Base-by-base conservation (phyloP, 2,329 filamentous ascomycete species). In the Diaporthe sp. region DNA sequence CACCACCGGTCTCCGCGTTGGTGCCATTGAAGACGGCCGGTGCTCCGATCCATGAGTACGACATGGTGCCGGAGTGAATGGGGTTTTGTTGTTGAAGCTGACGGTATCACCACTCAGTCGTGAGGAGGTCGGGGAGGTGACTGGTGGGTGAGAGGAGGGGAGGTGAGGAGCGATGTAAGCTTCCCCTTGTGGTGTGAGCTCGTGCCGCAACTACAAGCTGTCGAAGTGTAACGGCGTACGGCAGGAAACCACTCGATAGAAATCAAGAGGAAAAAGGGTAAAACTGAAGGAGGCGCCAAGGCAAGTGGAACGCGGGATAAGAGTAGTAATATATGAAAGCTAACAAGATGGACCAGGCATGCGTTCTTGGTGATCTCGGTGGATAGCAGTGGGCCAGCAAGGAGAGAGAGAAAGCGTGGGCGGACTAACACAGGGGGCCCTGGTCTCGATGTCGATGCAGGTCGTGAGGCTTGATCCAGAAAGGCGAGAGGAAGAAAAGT, bases 1-100 rank as follows among this genome's bases (percentile, higher is more conserved):
- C 90, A 82, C 95, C 95, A 79, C 95, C 95, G 74, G 90, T 87
- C 76, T 89, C 87, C 50, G 85, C 77, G 81, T 94, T 84, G 72
- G 91, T 92, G 82, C 90, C 91, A 85, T 93, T 93, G 84, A 92
- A 93, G 75, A 81, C 82, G 77, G 87, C 81, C 52, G 91, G 91
- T 60, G 90, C 82, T 72, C 91, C 91, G 77, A 89, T 83, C 83
- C 89, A 89, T 71, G 87, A 84, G 82, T 92, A 92, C 76, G 89
- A 91, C 70, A 92, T 92, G 82, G 75, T 80, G 80, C 66, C 67
- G 42, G 50, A 22, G 38, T 45, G 52, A 25, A 68, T 28, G 7
- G 58, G 57, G 57, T 61, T 58, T 70, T 64, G 60, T 30, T n/a
- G 30, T 25, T 8, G 72, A 74, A 58, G 61, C 72, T 54, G 55